Base-by-base conservation (phyloP, 768 basidiomycete genomes). In the Trametes coccinea region DNA sequence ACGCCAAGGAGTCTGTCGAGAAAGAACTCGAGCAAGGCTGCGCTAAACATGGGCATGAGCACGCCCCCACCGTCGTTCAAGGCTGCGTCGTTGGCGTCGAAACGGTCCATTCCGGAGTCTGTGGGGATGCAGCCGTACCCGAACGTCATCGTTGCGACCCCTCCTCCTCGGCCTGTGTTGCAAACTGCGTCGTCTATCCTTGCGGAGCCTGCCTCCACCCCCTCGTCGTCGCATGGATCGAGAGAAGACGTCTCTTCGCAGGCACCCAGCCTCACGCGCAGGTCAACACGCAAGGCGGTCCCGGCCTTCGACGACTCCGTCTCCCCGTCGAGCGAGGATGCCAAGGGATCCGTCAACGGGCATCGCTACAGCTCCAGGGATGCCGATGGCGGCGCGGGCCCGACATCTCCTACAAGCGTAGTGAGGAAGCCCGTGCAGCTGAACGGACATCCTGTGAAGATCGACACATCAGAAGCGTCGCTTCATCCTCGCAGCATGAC, bases 131-230 rank as follows among this genome's bases (percentile, higher is more conserved):
- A 53, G 44, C 33, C 40, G 17, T 61, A 66, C 62, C 80, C 74
- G 49, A 76, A 71, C 63, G 70, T 72, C 66, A 62, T 70, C 41
- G 66, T 72, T 34, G 70, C 67, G 27, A 71, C 70, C 9, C 70
- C 70, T 7, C 69, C 71, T 14, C 71, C 70, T 7, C 58, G 56
- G 37, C 66, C 60, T 30, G 13, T 54, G 27, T 22, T 60, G 27
- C 59, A 59, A 29, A 48, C 54, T 5, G 48, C 53, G 4, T 45
- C 63, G 30, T 47, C 58, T 5, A 45, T 57, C 46, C 45, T 49
- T 27, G 39, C 61, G 27, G 62, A 43, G 39, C 65, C 52, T 34
- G 62, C 37, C 29, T 63, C 61, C 22, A 58, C 40, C 11, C 44
- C 54, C 4, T 62, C 66, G 13, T 66, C 60, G 14, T 57, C 58